Evolutionary conservation across 2,329 filamentous ascomycete genomes (phyloP).

Genomic region (Fusarium sarcochroum): DNA sequence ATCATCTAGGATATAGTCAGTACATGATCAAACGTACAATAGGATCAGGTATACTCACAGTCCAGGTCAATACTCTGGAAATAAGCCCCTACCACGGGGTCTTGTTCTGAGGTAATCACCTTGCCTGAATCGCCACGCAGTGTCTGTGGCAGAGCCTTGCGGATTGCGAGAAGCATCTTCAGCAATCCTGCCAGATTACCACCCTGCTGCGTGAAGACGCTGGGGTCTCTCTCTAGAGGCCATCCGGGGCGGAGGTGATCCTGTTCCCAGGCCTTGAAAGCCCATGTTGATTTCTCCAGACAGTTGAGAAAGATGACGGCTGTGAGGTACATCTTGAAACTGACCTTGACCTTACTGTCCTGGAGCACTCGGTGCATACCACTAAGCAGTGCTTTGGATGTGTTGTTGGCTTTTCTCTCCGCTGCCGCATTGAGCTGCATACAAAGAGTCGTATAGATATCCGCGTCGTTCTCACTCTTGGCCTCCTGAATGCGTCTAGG

Average conservation of each 20-base stretch:
- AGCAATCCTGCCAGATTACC: slow-evolving; percentile 70
- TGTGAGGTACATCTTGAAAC: slow-evolving; percentile 73
- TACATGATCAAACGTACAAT: neutral
- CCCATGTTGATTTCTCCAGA: slow-evolving; percentile 77
- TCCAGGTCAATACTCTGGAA: slow-evolving; percentile 70
- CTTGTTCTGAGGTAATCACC: slow-evolving; percentile 62
- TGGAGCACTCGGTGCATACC: slow-evolving; percentile 73
- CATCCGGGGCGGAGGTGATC: slow-evolving; percentile 70
- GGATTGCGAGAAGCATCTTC: slow-evolving; percentile 73
- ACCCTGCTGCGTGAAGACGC: slow-evolving; percentile 71
- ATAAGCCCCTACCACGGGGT: slow-evolving; percentile 63
- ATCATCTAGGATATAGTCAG: slow-evolving; percentile 47
- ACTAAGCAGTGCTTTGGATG: slow-evolving; percentile 70
- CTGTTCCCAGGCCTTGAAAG: slow-evolving; percentile 77
- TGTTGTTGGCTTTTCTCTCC: slow-evolving; percentile 73
- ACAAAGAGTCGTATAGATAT: slow-evolving; percentile 72
- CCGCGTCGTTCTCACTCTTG: slow-evolving; percentile 63
- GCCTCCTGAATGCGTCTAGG: slow-evolving; percentile 65
- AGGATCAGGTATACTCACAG: slow-evolving; percentile 60
- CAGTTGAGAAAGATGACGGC: slow-evolving; percentile 75
- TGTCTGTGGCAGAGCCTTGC: slow-evolving; percentile 70
- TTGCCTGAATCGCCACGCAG: slow-evolving; percentile 62
- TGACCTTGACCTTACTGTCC: slow-evolving; percentile 71
- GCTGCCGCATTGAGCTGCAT: slow-evolving; percentile 75
- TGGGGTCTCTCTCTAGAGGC: slow-evolving; percentile 71